These are phyloP conservation scores for Cyberlindnera mississippiensis DNA, from an alignment of 805 yeast species.

Conservation along the genomic window DNA sequence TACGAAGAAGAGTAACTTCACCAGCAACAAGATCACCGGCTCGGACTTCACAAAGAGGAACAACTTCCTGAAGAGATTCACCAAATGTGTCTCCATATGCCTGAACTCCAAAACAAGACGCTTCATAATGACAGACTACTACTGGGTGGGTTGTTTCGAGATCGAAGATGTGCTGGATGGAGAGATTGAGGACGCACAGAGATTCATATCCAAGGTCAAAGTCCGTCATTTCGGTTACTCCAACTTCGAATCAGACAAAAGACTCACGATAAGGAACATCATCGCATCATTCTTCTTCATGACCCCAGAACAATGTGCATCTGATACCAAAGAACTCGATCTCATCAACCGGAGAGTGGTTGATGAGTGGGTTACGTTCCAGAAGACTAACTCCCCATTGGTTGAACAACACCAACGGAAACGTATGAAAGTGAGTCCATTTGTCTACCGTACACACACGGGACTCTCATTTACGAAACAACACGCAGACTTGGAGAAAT, in stretches of 20 bases:
- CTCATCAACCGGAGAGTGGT: slow-evolving; percentile 16
- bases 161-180: slow-evolving; percentile 26
- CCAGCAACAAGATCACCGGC: slow-evolving; percentile 14
- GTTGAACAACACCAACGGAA: slow-evolving; percentile 1
- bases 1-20: slow-evolving; percentile 14
- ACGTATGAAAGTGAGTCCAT: slow-evolving; percentile 16
- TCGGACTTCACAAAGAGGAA: slow-evolving; percentile 22
- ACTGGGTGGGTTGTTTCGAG: slow-evolving; percentile 27
- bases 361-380: slow-evolving; percentile 24
- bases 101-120: slow-evolving; percentile 24
- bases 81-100: slow-evolving; percentile 28
- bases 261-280: slow-evolving; percentile 23
- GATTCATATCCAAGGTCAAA: slow-evolving; percentile 24
- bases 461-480: slow-evolving; percentile 21
- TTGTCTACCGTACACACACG: slow-evolving; percentile 14
- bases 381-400: slow-evolving; percentile 2
- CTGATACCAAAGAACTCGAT: slow-evolving; percentile 5
- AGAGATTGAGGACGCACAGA: slow-evolving; percentile 23
- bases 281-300: slow-evolving; percentile 22
- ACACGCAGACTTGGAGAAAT: slow-evolving; percentile 18
- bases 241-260: slow-evolving; percentile 19
- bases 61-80: slow-evolving; percentile 25
- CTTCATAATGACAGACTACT: slow-evolving; percentile 26
- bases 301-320: slow-evolving; percentile 9
- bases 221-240: slow-evolving; percentile 24